These are phyloP conservation scores for Celoporthe dispersa DNA, from an alignment of 2,329 filamentous ascomycete genomes.

Conservation along the genomic window DNA sequence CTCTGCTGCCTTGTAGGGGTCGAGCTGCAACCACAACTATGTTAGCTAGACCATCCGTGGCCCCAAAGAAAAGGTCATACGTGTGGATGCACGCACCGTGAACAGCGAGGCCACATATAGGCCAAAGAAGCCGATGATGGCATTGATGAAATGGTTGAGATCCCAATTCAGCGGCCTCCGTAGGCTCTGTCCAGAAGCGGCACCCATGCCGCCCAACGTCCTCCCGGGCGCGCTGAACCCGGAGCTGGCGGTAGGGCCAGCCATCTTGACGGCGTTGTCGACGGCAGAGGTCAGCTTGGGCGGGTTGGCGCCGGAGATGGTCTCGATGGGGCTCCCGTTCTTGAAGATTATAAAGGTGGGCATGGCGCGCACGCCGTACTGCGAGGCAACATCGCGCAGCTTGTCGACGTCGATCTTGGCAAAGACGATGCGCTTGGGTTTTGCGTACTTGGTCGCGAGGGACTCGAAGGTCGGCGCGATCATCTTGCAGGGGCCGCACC, in stretches of 20 bases:
- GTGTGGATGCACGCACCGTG: constrained; percentile 49
- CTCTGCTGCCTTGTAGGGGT: constrained; percentile 65
- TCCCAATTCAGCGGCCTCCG: constrained; percentile 37
- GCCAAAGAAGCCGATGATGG: constrained; percentile 60
- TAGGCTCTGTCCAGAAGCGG: constrained; percentile 34
- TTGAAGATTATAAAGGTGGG: constrained; percentile 95
- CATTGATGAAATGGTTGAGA: constrained; percentile 51
- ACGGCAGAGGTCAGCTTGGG: constrained; percentile 76
- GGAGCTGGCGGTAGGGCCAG: constrained; percentile 46
- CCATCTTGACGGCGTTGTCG: constrained; percentile 67
- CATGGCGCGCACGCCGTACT: constrained; percentile 83
- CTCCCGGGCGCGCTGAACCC: constrained; percentile 60
- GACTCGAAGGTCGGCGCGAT: constrained; percentile 89
- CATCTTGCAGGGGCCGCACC: constrained; percentile 92
- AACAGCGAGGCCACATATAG: constrained; percentile 67
- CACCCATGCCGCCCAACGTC: constrained; percentile 54
- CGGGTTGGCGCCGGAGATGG: constrained; percentile 81
- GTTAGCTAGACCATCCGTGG: constrained; percentile 19
- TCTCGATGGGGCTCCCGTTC: constrained; percentile 72
- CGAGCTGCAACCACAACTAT: constrained; percentile 49
- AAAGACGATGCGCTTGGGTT: constrained; percentile 84
- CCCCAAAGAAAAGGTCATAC: not conserved
- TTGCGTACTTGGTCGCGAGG: constrained; percentile 77
- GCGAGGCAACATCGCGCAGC: constrained; percentile 75
- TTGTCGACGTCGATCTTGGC: constrained; percentile 89